phyloP scores from a whole-genome alignment of 2,329 filamentous ascomycete genomes.

The Scedosporium apiospermum region DNA sequence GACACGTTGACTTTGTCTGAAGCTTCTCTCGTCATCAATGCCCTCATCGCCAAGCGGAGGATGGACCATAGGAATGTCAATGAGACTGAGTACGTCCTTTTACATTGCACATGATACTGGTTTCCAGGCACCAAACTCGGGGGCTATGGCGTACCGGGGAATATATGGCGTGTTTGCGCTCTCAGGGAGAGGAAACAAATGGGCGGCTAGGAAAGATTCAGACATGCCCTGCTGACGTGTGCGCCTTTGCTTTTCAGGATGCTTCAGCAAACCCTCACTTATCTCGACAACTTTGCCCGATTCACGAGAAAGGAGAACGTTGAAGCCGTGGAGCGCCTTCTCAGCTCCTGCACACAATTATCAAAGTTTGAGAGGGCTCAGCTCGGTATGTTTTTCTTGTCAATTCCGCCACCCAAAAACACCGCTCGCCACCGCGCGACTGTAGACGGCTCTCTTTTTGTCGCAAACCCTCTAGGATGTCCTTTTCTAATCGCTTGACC shows the following conservation, averaged over 20 bases:
- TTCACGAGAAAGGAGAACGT: constrained; percentile 95
- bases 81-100: constrained; percentile 62
- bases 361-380: constrained; percentile 91
- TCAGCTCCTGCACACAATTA: constrained; percentile 69
- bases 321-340: constrained; percentile 81
- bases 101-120: not conserved
- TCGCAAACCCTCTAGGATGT: constrained; percentile 3
- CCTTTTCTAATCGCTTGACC: not conserved
- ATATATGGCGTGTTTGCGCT: not conserved
- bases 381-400: constrained; percentile 50
- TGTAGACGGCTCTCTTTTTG: not conserved
- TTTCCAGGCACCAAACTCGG: not conserved
- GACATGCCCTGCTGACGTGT: not conserved
- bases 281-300: constrained; percentile 87
- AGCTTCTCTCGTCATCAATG: constrained; percentile 84
- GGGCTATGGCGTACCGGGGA: not conserved
- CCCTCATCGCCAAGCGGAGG: constrained; percentile 71
- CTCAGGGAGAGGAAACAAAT: not conserved
- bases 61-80: constrained; percentile 74
- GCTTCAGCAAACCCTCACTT: constrained; percentile 79
- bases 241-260: constrained; percentile 38
- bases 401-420: not conserved
- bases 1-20: constrained; percentile 89
- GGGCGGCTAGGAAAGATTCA: not conserved
- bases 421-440: no score